Evolutionary conservation across 2,329 filamentous ascomycete genomes (phyloP).

Genomic region (Fusarium cyanostomum): DNA sequence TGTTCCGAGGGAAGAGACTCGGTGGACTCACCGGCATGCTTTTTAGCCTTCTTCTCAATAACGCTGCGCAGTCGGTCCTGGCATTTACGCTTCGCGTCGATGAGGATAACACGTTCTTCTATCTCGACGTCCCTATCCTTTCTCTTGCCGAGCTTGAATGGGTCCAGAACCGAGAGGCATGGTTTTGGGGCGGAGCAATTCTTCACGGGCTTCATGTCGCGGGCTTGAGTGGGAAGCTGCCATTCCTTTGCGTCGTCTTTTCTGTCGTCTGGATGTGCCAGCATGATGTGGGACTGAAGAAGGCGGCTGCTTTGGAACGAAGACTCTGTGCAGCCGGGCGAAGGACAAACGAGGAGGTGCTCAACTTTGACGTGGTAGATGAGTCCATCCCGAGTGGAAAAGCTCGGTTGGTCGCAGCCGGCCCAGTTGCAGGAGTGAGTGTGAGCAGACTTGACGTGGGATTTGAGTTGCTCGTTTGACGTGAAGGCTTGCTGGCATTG

Average conservation of each 20-base stretch:
- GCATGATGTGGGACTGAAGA: slow-evolving; percentile 51
- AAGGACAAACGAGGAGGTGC: slow-evolving; percentile 55
- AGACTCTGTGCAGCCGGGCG: slow-evolving; percentile 50
- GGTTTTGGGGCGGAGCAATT: not conserved
- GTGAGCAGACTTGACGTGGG: slow-evolving; percentile 42
- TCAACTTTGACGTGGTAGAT: slow-evolving; percentile 56
- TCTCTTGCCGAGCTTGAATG: slow-evolving; percentile 26
- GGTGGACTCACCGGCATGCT: slow-evolving; percentile 38
- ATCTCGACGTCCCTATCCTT: slow-evolving; percentile 6
- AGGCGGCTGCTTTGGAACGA: slow-evolving; percentile 48
- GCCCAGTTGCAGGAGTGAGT: slow-evolving; percentile 54
- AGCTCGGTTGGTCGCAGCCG: slow-evolving; percentile 49
- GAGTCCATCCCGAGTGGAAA: slow-evolving; percentile 51
- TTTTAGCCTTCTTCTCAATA: slow-evolving; percentile 49
- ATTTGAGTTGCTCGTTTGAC: slow-evolving; percentile 36
- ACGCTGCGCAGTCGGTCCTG: slow-evolving; percentile 48
- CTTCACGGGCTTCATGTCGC: not conserved
- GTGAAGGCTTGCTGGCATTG: slow-evolving; percentile 41
- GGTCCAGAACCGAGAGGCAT: not conserved
- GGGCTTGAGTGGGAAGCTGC: slow-evolving; percentile 30
- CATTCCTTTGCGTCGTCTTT: slow-evolving; percentile 39
- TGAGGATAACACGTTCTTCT: slow-evolving; percentile 37
- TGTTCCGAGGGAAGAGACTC: not conserved
- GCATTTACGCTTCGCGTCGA: slow-evolving; percentile 48
- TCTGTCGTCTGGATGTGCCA: slow-evolving; percentile 45